These are phyloP conservation scores for Nymphaea thermarum DNA, from an alignment of 164 flowering plant genomes.

Conservation along the genomic window DNA sequence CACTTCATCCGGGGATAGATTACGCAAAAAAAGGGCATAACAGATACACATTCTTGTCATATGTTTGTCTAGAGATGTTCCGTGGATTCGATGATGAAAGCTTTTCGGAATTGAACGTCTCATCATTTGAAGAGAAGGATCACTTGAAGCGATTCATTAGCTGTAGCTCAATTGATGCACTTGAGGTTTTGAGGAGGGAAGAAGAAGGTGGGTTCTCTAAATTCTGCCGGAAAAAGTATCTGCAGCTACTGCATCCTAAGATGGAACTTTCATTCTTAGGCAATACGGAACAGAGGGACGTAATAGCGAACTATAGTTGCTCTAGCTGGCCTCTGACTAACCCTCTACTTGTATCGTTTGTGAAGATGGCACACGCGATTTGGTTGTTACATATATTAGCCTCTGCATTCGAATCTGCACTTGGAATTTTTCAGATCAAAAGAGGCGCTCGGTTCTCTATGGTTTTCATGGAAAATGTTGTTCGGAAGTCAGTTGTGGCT, in stretches of 20 bases:
- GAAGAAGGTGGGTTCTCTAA: conserved; percentile 44
- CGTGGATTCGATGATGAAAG: conserved; percentile 40
- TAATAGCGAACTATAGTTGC: conserved; percentile 30
- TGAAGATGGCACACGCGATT: conserved; percentile 72
- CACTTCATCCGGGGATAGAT: conserved; percentile 43
- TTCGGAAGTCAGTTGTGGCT: conserved; percentile 14
- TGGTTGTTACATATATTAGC: conserved; percentile 91
- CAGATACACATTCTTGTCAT: conserved; percentile 67
- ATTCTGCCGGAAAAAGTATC: conserved; percentile 74
- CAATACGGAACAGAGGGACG: conserved; percentile 37
- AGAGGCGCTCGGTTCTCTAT: conserved; percentile 63
- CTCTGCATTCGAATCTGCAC: conserved; percentile 54
- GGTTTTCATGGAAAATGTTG: conserved; percentile 80
- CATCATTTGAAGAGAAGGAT: neutral
- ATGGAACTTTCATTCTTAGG: conserved; percentile 80
- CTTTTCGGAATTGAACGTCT: conserved; percentile 11
- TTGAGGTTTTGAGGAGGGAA: conserved; percentile 47
- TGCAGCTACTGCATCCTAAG: conserved; percentile 62
- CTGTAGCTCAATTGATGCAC: conserved; percentile 43
- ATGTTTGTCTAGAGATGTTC: conserved; percentile 78
- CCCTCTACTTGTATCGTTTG: conserved; percentile 58
- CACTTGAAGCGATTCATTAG: conserved; percentile 35
- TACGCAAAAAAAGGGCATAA: conserved; percentile 56
- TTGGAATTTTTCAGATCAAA: conserved; percentile 82
- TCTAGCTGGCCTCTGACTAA: conserved; percentile 44